Base-by-base conservation (phyloP, 2,329 filamentous ascomycete genomes). In the Didymella exigua region DNA sequence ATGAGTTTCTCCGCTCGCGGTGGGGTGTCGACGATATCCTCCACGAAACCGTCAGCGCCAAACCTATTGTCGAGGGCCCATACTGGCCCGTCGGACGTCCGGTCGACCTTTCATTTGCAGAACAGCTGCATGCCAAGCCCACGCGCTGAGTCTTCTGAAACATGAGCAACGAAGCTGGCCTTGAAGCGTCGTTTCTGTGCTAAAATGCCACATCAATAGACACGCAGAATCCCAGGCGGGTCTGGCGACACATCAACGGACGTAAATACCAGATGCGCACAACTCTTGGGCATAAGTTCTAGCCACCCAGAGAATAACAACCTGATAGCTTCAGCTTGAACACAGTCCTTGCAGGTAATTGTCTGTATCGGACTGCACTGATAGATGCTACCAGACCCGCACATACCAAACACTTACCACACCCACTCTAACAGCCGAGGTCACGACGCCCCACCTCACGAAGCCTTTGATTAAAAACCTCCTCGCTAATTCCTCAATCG, bases 61-160 rank as follows among this genome's bases (percentile, higher is more conserved):
- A 8, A 3, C 2, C 40, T 9, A 9, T 29, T 6, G 23, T 24
- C 2, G 33, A 54, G 23, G 34, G 46, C 1, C 24, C 27, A 0
- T 29, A 44, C 7, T 54, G 52, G 52, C 52, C 52, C 3, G 8
- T 41, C 7, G 52, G 46, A 10, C n/a, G 23, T 5, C 45, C 52
- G 27, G 34, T 34, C 41, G 26, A 46, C n/a, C 16, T 27, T n/a
- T 23, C n/a, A 16, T 16, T 27, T 16, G 49, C 42, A 9, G 14
- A 29, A n/a, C 13, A 16, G 18, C 23, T 43, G 24, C 19, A 16
- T 43, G 24, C 19, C 13, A 29, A 29, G 13, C 9, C 5, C 5
- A 11, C 27, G 7, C 27, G 13, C 27, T 6, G 6, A 3, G 5
- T 3, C 3, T 29, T 29, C 5, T 6, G 9, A n/a, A n/a, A n/a